phyloP scores from a whole-genome alignment of 176 grass and related monocot species.

The Oryza meyeriana region DNA sequence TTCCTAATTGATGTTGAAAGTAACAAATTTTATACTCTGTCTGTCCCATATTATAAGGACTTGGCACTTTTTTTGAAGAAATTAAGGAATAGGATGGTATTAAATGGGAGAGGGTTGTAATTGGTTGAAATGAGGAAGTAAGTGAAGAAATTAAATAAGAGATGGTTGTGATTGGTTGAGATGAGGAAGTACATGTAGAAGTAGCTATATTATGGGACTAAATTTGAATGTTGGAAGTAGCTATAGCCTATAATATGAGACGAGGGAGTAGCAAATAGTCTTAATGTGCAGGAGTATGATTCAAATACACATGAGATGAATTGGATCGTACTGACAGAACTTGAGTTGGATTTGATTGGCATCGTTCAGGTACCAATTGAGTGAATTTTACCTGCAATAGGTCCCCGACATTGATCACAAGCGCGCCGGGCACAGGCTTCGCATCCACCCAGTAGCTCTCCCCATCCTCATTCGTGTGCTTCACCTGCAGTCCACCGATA shows the following conservation, averaged over 20 bases:
- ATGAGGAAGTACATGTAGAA: too few relatives aligned
- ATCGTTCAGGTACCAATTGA: neutral
- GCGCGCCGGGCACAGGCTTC: constrained; percentile 57
- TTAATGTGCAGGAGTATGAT: neutral
- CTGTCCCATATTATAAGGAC: too few relatives aligned
- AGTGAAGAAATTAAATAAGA: too few relatives aligned
- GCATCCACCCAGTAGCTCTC: constrained; percentile 62
- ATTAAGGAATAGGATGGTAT: too few relatives aligned
- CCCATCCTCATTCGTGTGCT: constrained; percentile 42
- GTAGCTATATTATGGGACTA: too few relatives aligned
- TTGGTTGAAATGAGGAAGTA: too few relatives aligned
- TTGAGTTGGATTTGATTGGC: neutral
- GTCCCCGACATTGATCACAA: constrained; percentile 85
- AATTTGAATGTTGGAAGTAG: too few relatives aligned
- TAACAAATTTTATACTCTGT: neutral
- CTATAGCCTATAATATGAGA: too few relatives aligned
- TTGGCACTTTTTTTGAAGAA: too few relatives aligned
- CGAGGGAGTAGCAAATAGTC: neutral
- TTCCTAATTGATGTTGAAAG: neutral
- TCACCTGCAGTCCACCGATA: constrained; percentile 81
- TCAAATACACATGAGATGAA: neutral
- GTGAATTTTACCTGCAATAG: constrained; percentile 63
- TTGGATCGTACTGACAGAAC: neutral
- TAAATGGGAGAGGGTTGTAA: too few relatives aligned
- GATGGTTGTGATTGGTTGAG: too few relatives aligned